Evolutionary conservation across 1,284 basidiomycete species (phyloP), one percentile per base, ranked within the genome.

Genomic region (Wallemia mellicola): DNA sequence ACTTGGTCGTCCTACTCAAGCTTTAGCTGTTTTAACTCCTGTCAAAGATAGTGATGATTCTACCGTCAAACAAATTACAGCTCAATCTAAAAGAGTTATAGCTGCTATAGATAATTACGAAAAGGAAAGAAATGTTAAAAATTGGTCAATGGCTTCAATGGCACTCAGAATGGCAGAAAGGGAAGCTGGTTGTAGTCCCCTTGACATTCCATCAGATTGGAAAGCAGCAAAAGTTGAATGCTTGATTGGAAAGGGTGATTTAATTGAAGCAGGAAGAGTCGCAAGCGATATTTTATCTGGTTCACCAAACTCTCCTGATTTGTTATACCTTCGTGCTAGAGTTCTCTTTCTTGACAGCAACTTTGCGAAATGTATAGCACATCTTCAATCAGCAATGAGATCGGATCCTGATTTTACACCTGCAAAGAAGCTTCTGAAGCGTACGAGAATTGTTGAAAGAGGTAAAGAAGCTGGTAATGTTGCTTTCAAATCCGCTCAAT

Each of bases 291-390:
- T 83, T 1, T 71, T 88, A 55, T 79, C 85, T 58, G 66, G 78
- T 57, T 77, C 81, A 59, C 71, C 79, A 2, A 80, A 78, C 63
- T 84, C 85, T 1, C 81, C 85, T 0, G 87, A 91, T 61, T 79
- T 79, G 11, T 75, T 89, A n/a, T 75, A 81, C 25, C 71, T 82
- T n/a, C 79, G 86, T 57, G 87, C 83, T 1, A 74, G 83, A 24
- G 77, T 88, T 2, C 72, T 88, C 14, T 86, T 88, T 72, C 73
- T 86, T 24, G 75, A 75, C 5, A 80, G 80, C 5, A 83, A 82
- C 64, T 73, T 84, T 27, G 75, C 78, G 9, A 79, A 82, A 65
- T 79, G 84, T 0, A 71, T 82, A 24, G 77, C 82, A 61, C 85
- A 91, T 66, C 76, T 76, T 33, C 74, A 77, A 62, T 79, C 77